Conservation (phyloP, 768 basidiomycete genomes). For the Tricholoma bakamatsutake region DNA sequence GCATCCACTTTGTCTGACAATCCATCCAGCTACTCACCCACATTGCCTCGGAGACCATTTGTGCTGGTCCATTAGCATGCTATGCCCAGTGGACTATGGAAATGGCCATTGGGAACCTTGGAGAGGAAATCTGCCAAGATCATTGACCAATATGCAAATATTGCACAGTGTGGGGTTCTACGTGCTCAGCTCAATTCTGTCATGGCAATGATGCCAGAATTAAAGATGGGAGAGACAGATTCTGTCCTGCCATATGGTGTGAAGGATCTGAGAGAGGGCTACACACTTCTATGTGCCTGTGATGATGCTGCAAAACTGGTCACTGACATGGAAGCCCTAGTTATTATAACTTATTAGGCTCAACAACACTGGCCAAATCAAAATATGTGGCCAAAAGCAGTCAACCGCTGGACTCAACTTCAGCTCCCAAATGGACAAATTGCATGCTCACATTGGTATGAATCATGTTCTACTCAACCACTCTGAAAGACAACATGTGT, state of each 20-base stretch:
- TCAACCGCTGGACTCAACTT: slow-evolving; percentile 20
- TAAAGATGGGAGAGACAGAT: neutral
- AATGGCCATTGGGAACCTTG: too few relatives aligned
- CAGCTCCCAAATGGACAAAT: slow-evolving; percentile 22
- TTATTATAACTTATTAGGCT: neutral
- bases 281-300: slow-evolving; percentile 12
- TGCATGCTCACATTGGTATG: neutral
- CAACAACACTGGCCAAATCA: slow-evolving; percentile 9
- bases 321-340: slow-evolving; percentile 12
- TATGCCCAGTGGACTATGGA: neutral
- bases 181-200: slow-evolving; percentile 1
- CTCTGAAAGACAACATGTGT: neutral
- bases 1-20: neutral
- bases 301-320: slow-evolving; percentile 7
- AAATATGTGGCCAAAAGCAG: slow-evolving; percentile 7
- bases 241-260: neutral
- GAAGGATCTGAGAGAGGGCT: slow-evolving; percentile 7
- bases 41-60: neutral
- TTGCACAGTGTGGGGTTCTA: slow-evolving; percentile 4
- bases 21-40: slow-evolving; percentile 1
- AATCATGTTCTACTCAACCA: neutral
- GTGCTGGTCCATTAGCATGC: neutral
- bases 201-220: neutral
- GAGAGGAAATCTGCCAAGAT: slow-evolving; percentile 4
- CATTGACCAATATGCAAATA: slow-evolving; percentile 10